A percentile compares a stretch with the other conserved stretches of the same genome.
phyloP scores from a whole-genome alignment of 225 moss, liverwort and hornwort genomes.

The Marchantia polymorpha region DNA sequence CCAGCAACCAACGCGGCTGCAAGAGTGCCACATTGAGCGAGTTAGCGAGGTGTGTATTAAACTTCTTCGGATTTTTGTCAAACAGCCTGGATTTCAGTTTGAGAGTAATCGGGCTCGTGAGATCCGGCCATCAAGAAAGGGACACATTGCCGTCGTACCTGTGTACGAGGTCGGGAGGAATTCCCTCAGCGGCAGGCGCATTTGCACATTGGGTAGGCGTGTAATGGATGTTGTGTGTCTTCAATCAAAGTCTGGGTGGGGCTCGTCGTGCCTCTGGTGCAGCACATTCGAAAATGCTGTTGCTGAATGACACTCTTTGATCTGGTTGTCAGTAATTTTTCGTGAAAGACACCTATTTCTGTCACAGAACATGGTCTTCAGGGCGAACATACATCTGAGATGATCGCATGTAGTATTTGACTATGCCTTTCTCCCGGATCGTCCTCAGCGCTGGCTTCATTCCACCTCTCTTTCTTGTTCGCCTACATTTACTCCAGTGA shows the following conservation, averaged over 20 bases:
- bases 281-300: slow-evolving; percentile 14
- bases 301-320: not conserved
- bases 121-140: not conserved
- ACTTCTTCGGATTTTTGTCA: not conserved
- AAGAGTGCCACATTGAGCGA: not conserved
- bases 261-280: not conserved
- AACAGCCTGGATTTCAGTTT: not conserved
- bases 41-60: not conserved
- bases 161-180: not conserved
- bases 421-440: not conserved
- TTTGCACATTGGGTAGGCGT: not conserved
- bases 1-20: not conserved
- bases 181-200: not conserved
- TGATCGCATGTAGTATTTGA: not conserved
- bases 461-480: not conserved
- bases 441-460: not conserved
- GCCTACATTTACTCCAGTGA: not conserved
- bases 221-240: not conserved
- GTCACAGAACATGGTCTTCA: not conserved
- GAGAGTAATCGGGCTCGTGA: not conserved
- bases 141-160: not conserved
- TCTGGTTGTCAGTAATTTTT: not conserved
- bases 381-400: not conserved
- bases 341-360: not conserved
- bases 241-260: not conserved